These are phyloP conservation scores for Abrus precatorius DNA, from an alignment of 306 rosid genomes.

Conservation along the genomic window DNA sequence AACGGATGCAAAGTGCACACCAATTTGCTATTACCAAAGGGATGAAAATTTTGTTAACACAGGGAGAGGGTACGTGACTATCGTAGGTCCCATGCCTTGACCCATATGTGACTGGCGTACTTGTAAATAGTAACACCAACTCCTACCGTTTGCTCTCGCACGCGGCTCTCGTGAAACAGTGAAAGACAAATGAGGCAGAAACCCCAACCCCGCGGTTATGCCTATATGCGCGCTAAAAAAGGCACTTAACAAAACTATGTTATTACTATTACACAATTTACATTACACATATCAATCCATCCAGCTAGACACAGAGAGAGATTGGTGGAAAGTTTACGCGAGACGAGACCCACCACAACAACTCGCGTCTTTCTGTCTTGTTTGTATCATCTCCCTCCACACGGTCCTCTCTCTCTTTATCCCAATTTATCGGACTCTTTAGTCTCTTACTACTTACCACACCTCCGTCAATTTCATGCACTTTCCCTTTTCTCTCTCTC, in stretches of 20 bases:
- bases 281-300: too few relatives aligned
- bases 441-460: slow-evolving; percentile 20
- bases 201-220: neutral
- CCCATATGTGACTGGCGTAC: slow-evolving; percentile 1
- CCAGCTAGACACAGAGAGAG: neutral
- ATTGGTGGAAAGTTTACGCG: neutral
- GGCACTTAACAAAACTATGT: neutral
- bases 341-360: slow-evolving; percentile 47
- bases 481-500: slow-evolving; percentile 33
- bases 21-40: neutral
- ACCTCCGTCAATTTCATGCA: neutral
- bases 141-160: neutral
- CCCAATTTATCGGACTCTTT: slow-evolving; percentile 13
- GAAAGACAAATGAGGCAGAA: neutral
- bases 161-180: slow-evolving; percentile 30
- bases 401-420: slow-evolving; percentile 14
- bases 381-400: neutral
- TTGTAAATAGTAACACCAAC: neutral
- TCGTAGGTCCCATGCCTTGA: slow-evolving; percentile 1
- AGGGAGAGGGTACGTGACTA: neutral
- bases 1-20: too few relatives aligned
- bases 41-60: neutral
- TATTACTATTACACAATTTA: too few relatives aligned
- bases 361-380: slow-evolving; percentile 32
- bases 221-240: slow-evolving; percentile 39